phyloP scores from a whole-genome alignment of 495 filamentous ascomycete genomes.

The Terfezia claveryi region DNA sequence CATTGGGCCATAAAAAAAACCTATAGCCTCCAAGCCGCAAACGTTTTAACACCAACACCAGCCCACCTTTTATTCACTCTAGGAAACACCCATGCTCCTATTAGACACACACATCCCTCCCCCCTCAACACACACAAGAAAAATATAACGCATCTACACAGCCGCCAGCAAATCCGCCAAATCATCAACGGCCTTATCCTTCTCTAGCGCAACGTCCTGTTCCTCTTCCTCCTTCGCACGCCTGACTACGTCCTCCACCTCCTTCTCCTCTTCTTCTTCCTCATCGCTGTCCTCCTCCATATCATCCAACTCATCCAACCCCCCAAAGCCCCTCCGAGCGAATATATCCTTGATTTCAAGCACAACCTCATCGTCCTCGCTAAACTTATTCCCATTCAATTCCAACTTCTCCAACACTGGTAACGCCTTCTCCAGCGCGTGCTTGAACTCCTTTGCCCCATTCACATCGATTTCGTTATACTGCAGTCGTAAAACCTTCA shows the following conservation, averaged over 20 bases:
- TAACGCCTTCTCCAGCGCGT: conserved; percentile 25
- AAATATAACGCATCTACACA: not conserved
- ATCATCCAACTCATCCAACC: conserved; percentile 79
- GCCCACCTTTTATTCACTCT: too few relatives aligned
- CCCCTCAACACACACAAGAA: too few relatives aligned
- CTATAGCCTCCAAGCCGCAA: too few relatives aligned
- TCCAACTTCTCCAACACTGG: conserved; percentile 30
- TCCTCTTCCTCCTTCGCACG: conserved; percentile 7
- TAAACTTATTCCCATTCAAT: conserved; percentile 81
- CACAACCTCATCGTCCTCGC: conserved; percentile 42
- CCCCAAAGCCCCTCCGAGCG: conserved; percentile 48
- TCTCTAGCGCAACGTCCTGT: conserved; percentile 9
- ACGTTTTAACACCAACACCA: too few relatives aligned
- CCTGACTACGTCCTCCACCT: conserved; percentile 49
- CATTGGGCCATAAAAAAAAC: too few relatives aligned
- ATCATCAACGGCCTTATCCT: conserved; percentile 59
- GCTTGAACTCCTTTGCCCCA: conserved; percentile 44
- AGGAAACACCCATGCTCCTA: too few relatives aligned
- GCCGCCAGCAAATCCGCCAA: conserved; percentile 39
- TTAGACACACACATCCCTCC: too few relatives aligned
- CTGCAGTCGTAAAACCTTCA: conserved; percentile 64
- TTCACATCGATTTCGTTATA: conserved; percentile 78
- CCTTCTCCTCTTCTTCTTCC: conserved; percentile 36
- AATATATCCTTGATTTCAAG: conserved; percentile 42
- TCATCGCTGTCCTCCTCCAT: conserved; percentile 44